Base-by-base conservation (phyloP, 78 protist genomes). In the Dictyostelium capitatum region DNA sequence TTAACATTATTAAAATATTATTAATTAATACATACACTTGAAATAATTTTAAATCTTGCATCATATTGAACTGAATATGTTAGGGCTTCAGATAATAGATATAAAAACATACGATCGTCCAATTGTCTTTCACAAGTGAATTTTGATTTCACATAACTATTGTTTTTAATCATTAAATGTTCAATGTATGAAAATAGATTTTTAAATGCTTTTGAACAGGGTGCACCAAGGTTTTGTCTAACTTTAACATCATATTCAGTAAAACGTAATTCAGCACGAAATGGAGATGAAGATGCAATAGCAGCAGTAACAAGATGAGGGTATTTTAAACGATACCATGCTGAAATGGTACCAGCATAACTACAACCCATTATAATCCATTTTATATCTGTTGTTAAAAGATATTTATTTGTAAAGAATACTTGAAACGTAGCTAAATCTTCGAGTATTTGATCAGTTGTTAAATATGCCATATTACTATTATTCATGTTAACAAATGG, bases 281-380 rank as follows among this genome's bases (percentile, higher is more conserved):
- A 59, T 30, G 95, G 95, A 20, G 82, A 78, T 0, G 95, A 90
- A 3, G 85, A 78, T 7, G 95, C 43, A 20, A 90, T 32, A 9
- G 82, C 95, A 4, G 89, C 95, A 37, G 50, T 23, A 6, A 47
- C 89, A n/a, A 90, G 11, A 53, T 80, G 54, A 15, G 95, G 95
- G 50, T 80, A 90, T 25, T 70, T 80, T 72, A 90, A 30, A n/a
- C 89, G n/a, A 48, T 82, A 82, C 95, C 95, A 90, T 53, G 95
- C 82, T 32, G 83, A 41, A 25, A 90, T 64, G 20, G 89, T 80
- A 20, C 89, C 95, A 11, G 87, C 95, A 53, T 90, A 90, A 0
- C 89, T 80, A 70, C 91, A 80, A 9, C 95, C 95, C 79, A 90
- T 59, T 4, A 80, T 67, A 28, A 80, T 80, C 92, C 92, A 84